phyloP scores from a whole-genome alignment of 2,329 filamentous ascomycete species.

The Atkinsonella hypoxylon region DNA sequence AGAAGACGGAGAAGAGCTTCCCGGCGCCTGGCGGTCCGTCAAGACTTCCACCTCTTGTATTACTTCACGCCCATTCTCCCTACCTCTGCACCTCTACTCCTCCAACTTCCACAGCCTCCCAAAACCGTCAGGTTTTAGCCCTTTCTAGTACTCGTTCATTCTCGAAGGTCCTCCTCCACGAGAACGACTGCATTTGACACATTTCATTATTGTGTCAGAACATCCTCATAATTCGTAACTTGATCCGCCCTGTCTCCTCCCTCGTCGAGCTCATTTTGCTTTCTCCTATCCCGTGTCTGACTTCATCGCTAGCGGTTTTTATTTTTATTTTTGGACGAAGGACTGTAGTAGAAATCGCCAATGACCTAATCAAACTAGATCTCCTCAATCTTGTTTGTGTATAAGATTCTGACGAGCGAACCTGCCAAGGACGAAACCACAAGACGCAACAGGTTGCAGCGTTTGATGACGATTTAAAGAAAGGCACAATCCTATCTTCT shows the following conservation, averaged over 20 bases:
- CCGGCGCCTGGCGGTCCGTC: neutral
- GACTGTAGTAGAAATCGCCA: constrained; percentile 3
- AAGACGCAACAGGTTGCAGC: neutral
- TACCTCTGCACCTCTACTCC: neutral
- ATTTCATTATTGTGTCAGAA: neutral
- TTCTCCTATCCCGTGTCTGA: neutral
- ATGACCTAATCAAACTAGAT: neutral
- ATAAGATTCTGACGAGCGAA: neutral
- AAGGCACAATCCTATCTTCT: neutral
- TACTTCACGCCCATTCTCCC: neutral
- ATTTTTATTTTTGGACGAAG: neutral
- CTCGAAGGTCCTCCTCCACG: constrained; percentile 7
- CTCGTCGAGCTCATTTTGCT: constrained; percentile 2
- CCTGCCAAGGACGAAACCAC: constrained; percentile 1
- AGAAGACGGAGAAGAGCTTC: constrained; percentile 3
- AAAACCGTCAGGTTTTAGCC: neutral
- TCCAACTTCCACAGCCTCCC: neutral
- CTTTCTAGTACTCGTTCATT: neutral
- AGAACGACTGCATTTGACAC: constrained; percentile 3
- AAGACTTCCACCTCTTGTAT: neutral
- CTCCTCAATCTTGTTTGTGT: neutral
- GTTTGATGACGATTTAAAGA: constrained; percentile 3
- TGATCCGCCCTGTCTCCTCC: constrained; percentile 5
- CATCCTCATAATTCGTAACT: neutral
- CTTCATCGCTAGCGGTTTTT: constrained; percentile 4